Conservation (phyloP, 2,329 filamentous ascomycete species). For the Cladophialophora psammophila region DNA sequence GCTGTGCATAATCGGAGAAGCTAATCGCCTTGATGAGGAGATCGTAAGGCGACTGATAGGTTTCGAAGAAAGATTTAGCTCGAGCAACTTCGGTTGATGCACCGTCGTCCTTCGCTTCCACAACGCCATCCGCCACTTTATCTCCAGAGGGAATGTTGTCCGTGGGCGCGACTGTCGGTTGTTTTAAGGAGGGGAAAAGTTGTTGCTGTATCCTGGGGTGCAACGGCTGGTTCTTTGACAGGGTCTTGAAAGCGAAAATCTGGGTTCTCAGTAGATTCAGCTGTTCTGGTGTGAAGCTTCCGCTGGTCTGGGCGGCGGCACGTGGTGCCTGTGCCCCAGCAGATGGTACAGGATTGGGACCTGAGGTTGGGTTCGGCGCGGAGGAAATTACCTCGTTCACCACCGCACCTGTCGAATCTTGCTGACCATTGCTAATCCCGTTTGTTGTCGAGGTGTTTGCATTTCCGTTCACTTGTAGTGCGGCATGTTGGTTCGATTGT, state of each 20-base stretch:
- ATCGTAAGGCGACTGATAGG: conserved; percentile 76
- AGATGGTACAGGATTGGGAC: conserved; percentile 39
- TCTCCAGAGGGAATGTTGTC: conserved; percentile 48
- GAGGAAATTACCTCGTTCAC: conserved; percentile 43
- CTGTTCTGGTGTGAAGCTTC: conserved; percentile 79
- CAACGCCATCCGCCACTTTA: conserved; percentile 44
- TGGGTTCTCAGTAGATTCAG: conserved; percentile 80
- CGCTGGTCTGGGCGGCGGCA: conserved; percentile 44
- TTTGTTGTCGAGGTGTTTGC: conserved; percentile 47
- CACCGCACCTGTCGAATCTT: conserved; percentile 28
- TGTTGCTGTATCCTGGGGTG: conserved; percentile 80
- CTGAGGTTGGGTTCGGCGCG: conserved; percentile 39
- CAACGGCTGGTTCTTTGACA: conserved; percentile 86
- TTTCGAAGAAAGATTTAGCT: conserved; percentile 66
- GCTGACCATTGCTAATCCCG: conserved; percentile 51
- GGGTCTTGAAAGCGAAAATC: conserved; percentile 87
- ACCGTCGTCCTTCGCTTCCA: conserved; percentile 42
- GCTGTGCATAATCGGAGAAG: conserved; percentile 78
- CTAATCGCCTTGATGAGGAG: conserved; percentile 67
- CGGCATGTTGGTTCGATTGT: conserved; percentile 54
- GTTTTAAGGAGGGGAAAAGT: conserved; percentile 70
- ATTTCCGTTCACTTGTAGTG: conserved; percentile 47
- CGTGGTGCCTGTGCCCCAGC: conserved; percentile 41
- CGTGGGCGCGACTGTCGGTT: conserved; percentile 43
- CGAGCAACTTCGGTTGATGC: conserved; percentile 38